Conservation (phyloP, 106 monocot genomes). For the Amphibolis antarctica region DNA sequence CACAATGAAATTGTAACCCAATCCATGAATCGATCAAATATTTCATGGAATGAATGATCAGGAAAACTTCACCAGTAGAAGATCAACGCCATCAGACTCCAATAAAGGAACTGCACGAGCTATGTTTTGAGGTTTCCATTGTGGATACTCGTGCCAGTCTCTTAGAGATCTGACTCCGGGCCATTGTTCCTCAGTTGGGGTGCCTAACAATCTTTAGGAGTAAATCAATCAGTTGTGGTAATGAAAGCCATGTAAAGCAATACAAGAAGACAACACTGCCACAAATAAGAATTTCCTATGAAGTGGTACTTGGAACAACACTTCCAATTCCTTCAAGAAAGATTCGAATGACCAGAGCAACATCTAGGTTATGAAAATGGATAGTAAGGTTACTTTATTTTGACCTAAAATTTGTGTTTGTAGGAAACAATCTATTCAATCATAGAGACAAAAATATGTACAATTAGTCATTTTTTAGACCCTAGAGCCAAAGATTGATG, state of each 20-base stretch:
- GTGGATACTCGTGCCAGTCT: constrained; percentile 97
- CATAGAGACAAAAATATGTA: too few species aligned
- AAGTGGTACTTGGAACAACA: not conserved
- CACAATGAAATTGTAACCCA: too few species aligned
- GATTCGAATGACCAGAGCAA: too few species aligned
- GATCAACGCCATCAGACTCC: constrained; percentile 71
- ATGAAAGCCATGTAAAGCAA: not conserved
- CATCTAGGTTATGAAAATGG: too few species aligned
- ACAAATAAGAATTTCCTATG: not conserved
- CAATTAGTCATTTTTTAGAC: too few species aligned
- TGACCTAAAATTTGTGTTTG: too few species aligned
- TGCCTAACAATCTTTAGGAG: constrained; percentile 67
- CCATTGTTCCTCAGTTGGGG: constrained; percentile 87
- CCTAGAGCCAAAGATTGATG: too few species aligned
- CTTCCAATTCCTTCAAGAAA: too few species aligned
- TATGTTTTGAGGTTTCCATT: constrained; percentile 84
- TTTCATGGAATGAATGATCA: not conserved
- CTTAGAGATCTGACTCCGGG: constrained; percentile 61
- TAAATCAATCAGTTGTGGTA: not conserved
- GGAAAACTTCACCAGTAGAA: constrained; percentile 42
- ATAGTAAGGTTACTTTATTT: too few species aligned
- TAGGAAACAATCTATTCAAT: too few species aligned
- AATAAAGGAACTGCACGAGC: constrained; percentile 64
- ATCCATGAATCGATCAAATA: not conserved
- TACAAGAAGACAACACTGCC: not conserved